phyloP scores from a whole-genome alignment of 1,139 yeast genomes.

The Kodamaea plutei region DNA sequence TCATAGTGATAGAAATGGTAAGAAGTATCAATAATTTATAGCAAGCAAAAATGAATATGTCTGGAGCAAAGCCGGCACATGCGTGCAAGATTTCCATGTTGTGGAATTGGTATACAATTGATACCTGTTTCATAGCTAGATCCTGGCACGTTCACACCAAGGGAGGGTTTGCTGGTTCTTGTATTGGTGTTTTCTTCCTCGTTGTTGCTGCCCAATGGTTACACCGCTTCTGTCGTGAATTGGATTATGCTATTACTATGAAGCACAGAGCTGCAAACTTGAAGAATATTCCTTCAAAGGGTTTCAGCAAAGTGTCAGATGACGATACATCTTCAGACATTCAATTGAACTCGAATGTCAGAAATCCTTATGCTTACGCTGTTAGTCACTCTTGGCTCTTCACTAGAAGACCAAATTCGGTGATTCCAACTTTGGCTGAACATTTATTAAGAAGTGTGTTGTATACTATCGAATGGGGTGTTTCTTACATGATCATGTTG shows the following conservation, averaged over 20 bases:
- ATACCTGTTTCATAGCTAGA: slow-evolving; percentile 58
- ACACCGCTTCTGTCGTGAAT: slow-evolving; percentile 53
- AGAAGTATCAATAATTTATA: too few relatives aligned
- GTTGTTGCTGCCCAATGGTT: slow-evolving; percentile 57
- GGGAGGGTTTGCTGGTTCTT: slow-evolving; percentile 67
- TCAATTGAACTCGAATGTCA: neutral
- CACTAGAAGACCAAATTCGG: slow-evolving; percentile 12
- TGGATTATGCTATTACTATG: slow-evolving; percentile 38
- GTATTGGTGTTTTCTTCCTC: slow-evolving; percentile 59
- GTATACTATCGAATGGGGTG: slow-evolving; percentile 58
- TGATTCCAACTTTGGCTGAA: slow-evolving; percentile 39
- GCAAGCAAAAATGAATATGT: slow-evolving; percentile 8
- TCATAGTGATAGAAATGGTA: too few relatives aligned
- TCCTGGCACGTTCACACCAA: slow-evolving; percentile 60
- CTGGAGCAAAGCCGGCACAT: slow-evolving; percentile 18
- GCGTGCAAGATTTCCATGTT: slow-evolving; percentile 38
- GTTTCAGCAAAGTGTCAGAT: slow-evolving; percentile 2
- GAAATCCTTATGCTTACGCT: slow-evolving; percentile 19
- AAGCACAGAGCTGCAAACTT: slow-evolving; percentile 7
- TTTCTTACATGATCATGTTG: slow-evolving; percentile 62
- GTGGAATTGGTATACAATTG: slow-evolving; percentile 49
- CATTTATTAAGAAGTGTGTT: slow-evolving; percentile 47
- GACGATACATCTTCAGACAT: slow-evolving; percentile 1
- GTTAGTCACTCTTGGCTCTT: slow-evolving; percentile 42
- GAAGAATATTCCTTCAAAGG: neutral